Conservation (phyloP, 2,329 filamentous ascomycete genomes). For the Cladosporium halotolerans region DNA sequence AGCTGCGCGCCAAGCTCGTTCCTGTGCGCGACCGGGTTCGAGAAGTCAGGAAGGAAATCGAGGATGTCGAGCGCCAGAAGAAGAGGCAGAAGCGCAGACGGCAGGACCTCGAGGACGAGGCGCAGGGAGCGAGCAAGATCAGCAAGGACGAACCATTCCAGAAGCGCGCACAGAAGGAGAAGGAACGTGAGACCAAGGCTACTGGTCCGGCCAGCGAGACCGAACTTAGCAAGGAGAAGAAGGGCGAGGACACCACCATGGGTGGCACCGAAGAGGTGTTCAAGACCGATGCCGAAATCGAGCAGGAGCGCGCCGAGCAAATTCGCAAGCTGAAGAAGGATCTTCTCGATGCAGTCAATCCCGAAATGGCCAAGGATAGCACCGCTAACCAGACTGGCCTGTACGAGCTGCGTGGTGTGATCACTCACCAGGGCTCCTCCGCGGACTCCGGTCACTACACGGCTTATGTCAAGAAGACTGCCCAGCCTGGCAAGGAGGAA, state of each 20-base stretch:
- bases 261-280: conserved; percentile 71
- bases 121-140: conserved; percentile 27
- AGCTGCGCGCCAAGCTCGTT: conserved; percentile 72
- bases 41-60: conserved; percentile 88
- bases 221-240: conserved; percentile 44
- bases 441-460: conserved; percentile 98
- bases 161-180: conserved; percentile 77
- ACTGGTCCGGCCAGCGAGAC: conserved; percentile 32
- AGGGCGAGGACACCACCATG: conserved; percentile 67
- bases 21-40: conserved; percentile 96
- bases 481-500: conserved; percentile 73
- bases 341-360: conserved; percentile 69
- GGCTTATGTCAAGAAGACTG: conserved; percentile 91
- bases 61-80: conserved; percentile 82
- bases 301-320: conserved; percentile 72
- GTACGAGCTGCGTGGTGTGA: conserved; percentile 88
- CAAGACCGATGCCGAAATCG: conserved; percentile 91
- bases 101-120: conserved; percentile 48
- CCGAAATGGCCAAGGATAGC: conserved; percentile 66
- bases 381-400: conserved; percentile 89
- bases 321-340: conserved; percentile 82
- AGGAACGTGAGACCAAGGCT: conserved; percentile 37
- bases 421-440: conserved; percentile 93
- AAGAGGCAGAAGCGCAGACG: conserved; percentile 79
- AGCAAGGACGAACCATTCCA: conserved; percentile 61